Evolutionary conservation across 2,329 filamentous ascomycete species (phyloP).

Genomic region (Cryphonectria naterciae): DNA sequence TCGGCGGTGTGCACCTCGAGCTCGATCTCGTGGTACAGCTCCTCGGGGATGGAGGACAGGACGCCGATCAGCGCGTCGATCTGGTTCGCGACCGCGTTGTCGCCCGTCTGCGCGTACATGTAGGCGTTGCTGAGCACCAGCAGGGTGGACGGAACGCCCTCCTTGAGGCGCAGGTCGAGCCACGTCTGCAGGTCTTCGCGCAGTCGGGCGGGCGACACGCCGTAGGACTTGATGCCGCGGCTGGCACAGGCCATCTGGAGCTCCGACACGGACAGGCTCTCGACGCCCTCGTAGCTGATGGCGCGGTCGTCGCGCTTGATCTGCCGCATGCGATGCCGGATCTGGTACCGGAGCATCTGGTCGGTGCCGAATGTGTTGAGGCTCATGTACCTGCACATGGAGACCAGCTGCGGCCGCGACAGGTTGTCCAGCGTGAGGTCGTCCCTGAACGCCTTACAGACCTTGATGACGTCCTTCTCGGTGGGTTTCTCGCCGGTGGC

Average conservation of each 20-base stretch:
- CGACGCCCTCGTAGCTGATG: conserved; percentile 91
- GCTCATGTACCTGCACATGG: conserved; percentile 98
- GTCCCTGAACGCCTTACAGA: conserved; percentile 99
- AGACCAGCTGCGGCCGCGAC: conserved; percentile 91
- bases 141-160: conserved; percentile 94
- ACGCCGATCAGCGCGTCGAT: conserved; percentile 93
- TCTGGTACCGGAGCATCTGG: conserved; percentile 95
- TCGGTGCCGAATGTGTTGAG: conserved; percentile 96
- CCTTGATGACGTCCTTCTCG: conserved; percentile 91
- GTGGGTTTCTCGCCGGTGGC: conserved; percentile 90
- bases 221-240: conserved; percentile 89
- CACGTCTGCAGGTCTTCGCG: conserved; percentile 90
- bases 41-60: conserved; percentile 91
- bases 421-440: conserved; percentile 97
- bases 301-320: conserved; percentile 98
- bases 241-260: conserved; percentile 90
- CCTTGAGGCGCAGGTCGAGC: conserved; percentile 90
- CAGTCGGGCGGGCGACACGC: conserved; percentile 84
- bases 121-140: conserved; percentile 96
- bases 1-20: conserved; percentile 97
- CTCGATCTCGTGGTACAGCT: conserved; percentile 99
- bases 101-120: conserved; percentile 79
- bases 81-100: conserved; percentile 85
- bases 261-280: conserved; percentile 89
- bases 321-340: conserved; percentile 97